Evolutionary conservation across 345 rosid genomes (phyloP), one percentile per base, ranked within the genome.

Genomic region (Eucalyptus erythrocorys): DNA sequence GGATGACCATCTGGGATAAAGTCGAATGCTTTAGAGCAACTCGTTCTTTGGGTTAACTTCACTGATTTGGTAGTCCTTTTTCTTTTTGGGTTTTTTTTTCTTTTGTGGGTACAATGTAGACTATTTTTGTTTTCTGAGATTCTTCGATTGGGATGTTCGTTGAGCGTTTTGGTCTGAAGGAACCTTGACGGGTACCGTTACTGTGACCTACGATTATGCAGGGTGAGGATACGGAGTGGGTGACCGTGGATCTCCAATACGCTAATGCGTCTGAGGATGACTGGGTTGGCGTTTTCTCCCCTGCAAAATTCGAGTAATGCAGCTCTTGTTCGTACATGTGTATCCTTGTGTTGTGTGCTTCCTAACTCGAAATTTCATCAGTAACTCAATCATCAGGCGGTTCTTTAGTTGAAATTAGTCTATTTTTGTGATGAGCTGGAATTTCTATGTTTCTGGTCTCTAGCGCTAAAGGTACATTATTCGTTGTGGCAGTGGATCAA

Each of bases 271-370:
- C 93, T 61, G 64, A n/a, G 42, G 93, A 94, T 86, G 99, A 97
- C 86, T 97, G 99, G 99, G 89, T 97, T 50, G 99, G 97, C 90
- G 97, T 97, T 79, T 97, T 96, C 89, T 97, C 99, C 48, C 99
- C 99, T 14, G 95, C 94, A 27, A 95, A 93, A 86, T 94, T 97
- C 94, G 89, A 95, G 99, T 97, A 96, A 88, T 86, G 85, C 91
- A 40, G 87, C 22, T 90, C 66, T 61, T 48, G 61, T 85, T 76
- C 86, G 59, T 64, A 32, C 59, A 53, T 85, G 37, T 40, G 53
- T 85, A 26, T 49, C 21, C 48, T 49, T 15, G 55, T 40, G 40
- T 66, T 82, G 85, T 42, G 81, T 42, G 86, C 47, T 37, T 40
- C 82, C 15, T 40, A 9, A 9, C 47, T 76, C 15, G 30, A 76